A percentile compares a stretch with the other conserved stretches of the same genome.
phyloP scores from a whole-genome alignment of 169 alveolate species.

The Plasmodium reichenowi region DNA sequence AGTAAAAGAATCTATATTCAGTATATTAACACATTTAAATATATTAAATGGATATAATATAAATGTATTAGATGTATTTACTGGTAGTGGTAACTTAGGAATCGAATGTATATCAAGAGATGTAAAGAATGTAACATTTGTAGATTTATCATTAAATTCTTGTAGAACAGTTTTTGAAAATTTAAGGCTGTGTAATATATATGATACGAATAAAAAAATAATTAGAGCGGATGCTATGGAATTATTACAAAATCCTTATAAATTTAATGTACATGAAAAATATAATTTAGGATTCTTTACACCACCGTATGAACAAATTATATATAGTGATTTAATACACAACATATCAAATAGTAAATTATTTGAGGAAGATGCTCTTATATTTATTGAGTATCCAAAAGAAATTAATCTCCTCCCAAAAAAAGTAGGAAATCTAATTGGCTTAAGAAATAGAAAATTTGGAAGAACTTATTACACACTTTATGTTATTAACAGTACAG shows the following conservation, averaged over 20 bases:
- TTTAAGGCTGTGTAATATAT: slow-evolving; percentile 8
- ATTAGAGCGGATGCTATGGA: slow-evolving; percentile 87
- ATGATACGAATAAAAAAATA: slow-evolving; percentile 79
- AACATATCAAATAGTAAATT: slow-evolving; percentile 81
- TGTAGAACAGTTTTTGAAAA: slow-evolving; percentile 82
- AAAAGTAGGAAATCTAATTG: slow-evolving; percentile 78
- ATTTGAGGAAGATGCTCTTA: slow-evolving; percentile 79
- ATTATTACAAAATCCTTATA: slow-evolving; percentile 77
- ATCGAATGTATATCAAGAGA: slow-evolving; percentile 88
- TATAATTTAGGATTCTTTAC: slow-evolving; percentile 83
- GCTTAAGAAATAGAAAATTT: slow-evolving; percentile 85
- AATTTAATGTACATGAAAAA: slow-evolving; percentile 78
- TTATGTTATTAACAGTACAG: slow-evolving; percentile 83
- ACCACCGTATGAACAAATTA: slow-evolving; percentile 88
- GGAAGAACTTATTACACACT: slow-evolving; percentile 87
- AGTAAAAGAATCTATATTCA: slow-evolving; percentile 81
- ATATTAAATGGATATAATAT: slow-evolving; percentile 60
- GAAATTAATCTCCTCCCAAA: slow-evolving; percentile 84
- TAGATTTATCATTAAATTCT: slow-evolving; percentile 81
- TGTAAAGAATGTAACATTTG: slow-evolving; percentile 83
- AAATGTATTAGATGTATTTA: slow-evolving; percentile 85
- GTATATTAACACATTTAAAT: slow-evolving; percentile 76
- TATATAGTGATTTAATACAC: slow-evolving; percentile 81
- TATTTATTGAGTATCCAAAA: slow-evolving; percentile 86
- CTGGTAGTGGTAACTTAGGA: slow-evolving; percentile 90